Percentiles rank a stretch among this genome's conserved stretches.
Conservation (phyloP, 768 basidiomycete genomes). For the Phlegmacium glaucopus region DNA sequence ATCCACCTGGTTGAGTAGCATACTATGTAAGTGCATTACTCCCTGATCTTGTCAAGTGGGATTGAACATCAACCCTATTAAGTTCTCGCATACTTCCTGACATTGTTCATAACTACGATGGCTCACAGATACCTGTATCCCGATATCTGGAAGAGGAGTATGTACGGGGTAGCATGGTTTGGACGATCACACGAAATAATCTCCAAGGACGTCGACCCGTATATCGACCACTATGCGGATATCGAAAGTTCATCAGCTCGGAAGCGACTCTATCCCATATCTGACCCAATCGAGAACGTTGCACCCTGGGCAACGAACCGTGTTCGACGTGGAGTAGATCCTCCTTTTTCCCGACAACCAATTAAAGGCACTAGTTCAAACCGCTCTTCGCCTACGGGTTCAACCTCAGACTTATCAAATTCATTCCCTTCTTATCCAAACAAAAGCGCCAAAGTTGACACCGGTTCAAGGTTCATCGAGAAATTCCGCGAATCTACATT, state of each 20-base stretch:
- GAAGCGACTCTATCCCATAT: conserved; percentile 12
- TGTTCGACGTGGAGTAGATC: conserved; percentile 54
- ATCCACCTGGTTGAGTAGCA: conserved; percentile 43
- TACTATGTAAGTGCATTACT: conserved; percentile 37
- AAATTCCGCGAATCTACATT: conserved; percentile 33
- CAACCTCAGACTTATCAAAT: conserved; percentile 4
- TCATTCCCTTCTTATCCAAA: conserved; percentile 26
- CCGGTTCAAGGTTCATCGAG: conserved; percentile 41
- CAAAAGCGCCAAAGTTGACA: conserved; percentile 9
- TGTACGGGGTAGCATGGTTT: conserved; percentile 63
- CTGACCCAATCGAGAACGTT: conserved; percentile 16
- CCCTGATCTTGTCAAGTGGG: background rate
- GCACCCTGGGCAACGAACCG: conserved; percentile 49
- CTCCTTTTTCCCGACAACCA: conserved; percentile 39
- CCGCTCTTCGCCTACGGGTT: conserved; percentile 11
- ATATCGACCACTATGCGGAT: conserved; percentile 22
- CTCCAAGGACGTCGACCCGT: conserved; percentile 14
- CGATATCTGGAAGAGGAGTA: conserved; percentile 48
- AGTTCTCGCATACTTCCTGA: conserved; percentile 50
- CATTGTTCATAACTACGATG: conserved; percentile 43
- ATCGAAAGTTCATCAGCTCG: conserved; percentile 22
- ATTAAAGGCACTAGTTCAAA: conserved; percentile 11
- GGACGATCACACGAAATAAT: conserved; percentile 7
- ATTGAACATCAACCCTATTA: background rate
- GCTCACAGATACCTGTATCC: conserved; percentile 41